These are phyloP conservation scores for Patellaria atrata DNA, from an alignment of 495 filamentous ascomycete genomes.

Conservation along the genomic window DNA sequence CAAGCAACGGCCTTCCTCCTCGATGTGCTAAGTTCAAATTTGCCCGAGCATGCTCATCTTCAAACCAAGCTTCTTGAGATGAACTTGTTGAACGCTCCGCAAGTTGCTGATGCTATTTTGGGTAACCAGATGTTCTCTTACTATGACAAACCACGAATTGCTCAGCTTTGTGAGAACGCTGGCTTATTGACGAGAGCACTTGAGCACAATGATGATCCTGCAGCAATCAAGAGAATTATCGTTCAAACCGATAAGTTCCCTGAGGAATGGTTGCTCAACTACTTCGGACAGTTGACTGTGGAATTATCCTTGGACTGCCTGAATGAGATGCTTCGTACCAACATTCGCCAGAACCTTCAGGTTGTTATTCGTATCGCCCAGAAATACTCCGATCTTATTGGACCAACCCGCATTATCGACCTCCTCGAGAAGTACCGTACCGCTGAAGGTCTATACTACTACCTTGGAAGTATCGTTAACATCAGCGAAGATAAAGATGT, in stretches of 20 bases:
- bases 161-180: constrained; percentile 81
- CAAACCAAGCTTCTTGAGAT: constrained; percentile 95
- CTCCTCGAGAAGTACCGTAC: constrained; percentile 96
- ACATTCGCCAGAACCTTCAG: constrained; percentile 94
- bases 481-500: constrained; percentile 90
- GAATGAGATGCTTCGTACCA: constrained; percentile 86
- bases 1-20: constrained; percentile 94
- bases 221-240: constrained; percentile 74
- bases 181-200: constrained; percentile 40
- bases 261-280: constrained; percentile 78
- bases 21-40: constrained; percentile 85
- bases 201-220: constrained; percentile 85
- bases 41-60: constrained; percentile 80
- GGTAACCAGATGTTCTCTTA: constrained; percentile 95
- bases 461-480: constrained; percentile 95
- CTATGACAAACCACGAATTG: constrained; percentile 80
- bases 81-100: constrained; percentile 91
- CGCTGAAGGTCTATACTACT: constrained; percentile 93
- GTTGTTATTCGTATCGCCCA: constrained; percentile 88
- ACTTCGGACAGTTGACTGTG: constrained; percentile 84
- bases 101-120: constrained; percentile 94
- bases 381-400: constrained; percentile 96
- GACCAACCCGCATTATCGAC: constrained; percentile 74
- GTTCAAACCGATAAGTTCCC: constrained; percentile 72
- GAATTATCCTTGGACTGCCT: constrained; percentile 90